Evolutionary conservation across 371 early-diverging fungal genomes (phyloP), one percentile per base, ranked within the genome.

Genomic region (Mucor sp.): DNA sequence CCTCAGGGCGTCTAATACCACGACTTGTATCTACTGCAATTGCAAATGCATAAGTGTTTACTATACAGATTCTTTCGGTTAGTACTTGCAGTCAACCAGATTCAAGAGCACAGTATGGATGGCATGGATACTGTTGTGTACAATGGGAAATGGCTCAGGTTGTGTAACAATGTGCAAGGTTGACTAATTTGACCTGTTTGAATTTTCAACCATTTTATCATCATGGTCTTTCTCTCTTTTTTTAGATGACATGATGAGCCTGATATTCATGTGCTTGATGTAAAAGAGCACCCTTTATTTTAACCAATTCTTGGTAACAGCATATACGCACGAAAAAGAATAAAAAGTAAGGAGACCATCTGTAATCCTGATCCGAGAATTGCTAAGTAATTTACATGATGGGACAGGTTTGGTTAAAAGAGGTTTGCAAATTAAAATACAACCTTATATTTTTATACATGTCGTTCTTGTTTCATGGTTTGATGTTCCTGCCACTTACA

Each of bases 101-200:
- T 58, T 33, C 61, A 43, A 30, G n/a, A 15, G 19, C 43, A 30
- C 23, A 32, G 61, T 48, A 32, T n/a, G n/a, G n/a, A n/a, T n/a
- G n/a, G 47, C 30, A 39, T 44, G 30, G 28, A 47, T 43, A 30
- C n/a, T 47, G 47, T 47, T 19, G 21, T 47, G 47, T 47, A 25
- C 21, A 25, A 50, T 23, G 12, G 23, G 12, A 25, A 50, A 12
- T 23, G 21, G 25, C 50, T 50, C 21, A 50, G 50, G 50, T 19
- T 21, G 66, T 66, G 66, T 66, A 66, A 66, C 66, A 66, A 60
- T 66, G 66, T 66, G 66, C 60, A 19, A 50, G 37, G 50, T 60
- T 66, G 53, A 66, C 66, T 60, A 53, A 60, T 66, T 60, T 63
- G 56, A 56, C 19, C 32, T 19, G 30, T 19, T 14, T 14, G 37